phyloP scores from a whole-genome alignment of 2,329 filamentous ascomycete species.

The Myriangium duriaei region DNA sequence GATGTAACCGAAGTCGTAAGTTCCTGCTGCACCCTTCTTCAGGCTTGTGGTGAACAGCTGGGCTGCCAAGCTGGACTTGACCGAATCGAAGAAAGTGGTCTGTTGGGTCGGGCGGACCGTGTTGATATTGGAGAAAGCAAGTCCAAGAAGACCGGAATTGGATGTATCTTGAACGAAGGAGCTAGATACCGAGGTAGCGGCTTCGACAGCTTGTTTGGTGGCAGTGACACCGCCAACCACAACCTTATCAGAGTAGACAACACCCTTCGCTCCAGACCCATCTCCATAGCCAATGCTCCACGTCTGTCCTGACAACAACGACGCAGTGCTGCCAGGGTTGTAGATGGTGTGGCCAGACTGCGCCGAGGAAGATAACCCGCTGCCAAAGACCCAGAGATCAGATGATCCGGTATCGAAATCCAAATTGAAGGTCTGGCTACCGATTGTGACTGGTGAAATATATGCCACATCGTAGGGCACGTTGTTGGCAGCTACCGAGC shows the following conservation, averaged over 20 bases:
- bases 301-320: slow-evolving; percentile 34
- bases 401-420: slow-evolving; percentile 61
- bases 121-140: slow-evolving; percentile 49
- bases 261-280: slow-evolving; percentile 48
- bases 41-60: slow-evolving; percentile 47
- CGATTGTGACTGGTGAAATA: slow-evolving; percentile 47
- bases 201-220: slow-evolving; percentile 51
- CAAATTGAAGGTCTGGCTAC: slow-evolving; percentile 49
- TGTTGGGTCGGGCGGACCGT: slow-evolving; percentile 38
- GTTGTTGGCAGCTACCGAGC: slow-evolving; percentile 28
- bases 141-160: slow-evolving; percentile 48
- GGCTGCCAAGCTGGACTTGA: slow-evolving; percentile 37
- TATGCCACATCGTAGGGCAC: slow-evolving; percentile 26
- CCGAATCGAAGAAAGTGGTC: slow-evolving; percentile 49
- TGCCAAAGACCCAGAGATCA: slow-evolving; percentile 59
- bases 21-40: slow-evolving; percentile 40
- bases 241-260: slow-evolving; percentile 55
- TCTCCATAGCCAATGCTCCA: slow-evolving; percentile 57
- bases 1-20: slow-evolving; percentile 48
- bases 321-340: slow-evolving; percentile 34
- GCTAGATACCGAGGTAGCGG: slow-evolving; percentile 45
- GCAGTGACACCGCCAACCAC: slow-evolving; percentile 48
- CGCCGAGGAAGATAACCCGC: slow-evolving; percentile 38
- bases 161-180: slow-evolving; percentile 39
- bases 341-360: slow-evolving; percentile 47